phyloP scores from a whole-genome alignment of 495 filamentous ascomycete species.

The Jackrogersella multiformis region DNA sequence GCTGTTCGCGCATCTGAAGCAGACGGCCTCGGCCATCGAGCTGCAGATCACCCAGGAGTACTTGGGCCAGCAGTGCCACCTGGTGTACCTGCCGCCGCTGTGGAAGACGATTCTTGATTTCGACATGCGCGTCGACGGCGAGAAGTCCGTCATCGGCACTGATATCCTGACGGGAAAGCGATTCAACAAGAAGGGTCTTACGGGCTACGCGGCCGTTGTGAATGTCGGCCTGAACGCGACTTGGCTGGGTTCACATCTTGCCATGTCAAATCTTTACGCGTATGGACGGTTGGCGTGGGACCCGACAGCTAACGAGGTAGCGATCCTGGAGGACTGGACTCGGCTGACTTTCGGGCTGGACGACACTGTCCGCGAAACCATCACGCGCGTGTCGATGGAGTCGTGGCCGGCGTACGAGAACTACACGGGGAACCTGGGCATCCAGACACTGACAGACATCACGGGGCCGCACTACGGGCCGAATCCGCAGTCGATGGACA shows the following conservation, averaged over 20 bases:
- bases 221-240: slow-evolving; percentile 73
- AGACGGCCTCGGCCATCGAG: slow-evolving; percentile 70
- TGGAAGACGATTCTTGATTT: slow-evolving; percentile 75
- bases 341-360: slow-evolving; percentile 70
- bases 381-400: slow-evolving; percentile 71
- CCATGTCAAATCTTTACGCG: slow-evolving; percentile 78
- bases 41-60: slow-evolving; percentile 75
- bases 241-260: slow-evolving; percentile 73
- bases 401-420: slow-evolving; percentile 78
- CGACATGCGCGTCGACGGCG: slow-evolving; percentile 67
- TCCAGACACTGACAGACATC: slow-evolving; percentile 76
- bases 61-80: slow-evolving; percentile 74
- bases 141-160: slow-evolving; percentile 60
- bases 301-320: slow-evolving; percentile 53
- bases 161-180: slow-evolving; percentile 68
- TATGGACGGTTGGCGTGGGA: slow-evolving; percentile 74
- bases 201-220: slow-evolving; percentile 73
- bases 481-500: slow-evolving; percentile 71
- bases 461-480: slow-evolving; percentile 72
- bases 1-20: slow-evolving; percentile 68
- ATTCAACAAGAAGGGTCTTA: slow-evolving; percentile 62
- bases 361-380: slow-evolving; percentile 61
- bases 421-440: slow-evolving; percentile 75
- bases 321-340: slow-evolving; percentile 70
- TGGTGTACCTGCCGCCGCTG: slow-evolving; percentile 71